phyloP scores from a whole-genome alignment of 257 asterid genomes.

The Schizonepeta tenuifolia region DNA sequence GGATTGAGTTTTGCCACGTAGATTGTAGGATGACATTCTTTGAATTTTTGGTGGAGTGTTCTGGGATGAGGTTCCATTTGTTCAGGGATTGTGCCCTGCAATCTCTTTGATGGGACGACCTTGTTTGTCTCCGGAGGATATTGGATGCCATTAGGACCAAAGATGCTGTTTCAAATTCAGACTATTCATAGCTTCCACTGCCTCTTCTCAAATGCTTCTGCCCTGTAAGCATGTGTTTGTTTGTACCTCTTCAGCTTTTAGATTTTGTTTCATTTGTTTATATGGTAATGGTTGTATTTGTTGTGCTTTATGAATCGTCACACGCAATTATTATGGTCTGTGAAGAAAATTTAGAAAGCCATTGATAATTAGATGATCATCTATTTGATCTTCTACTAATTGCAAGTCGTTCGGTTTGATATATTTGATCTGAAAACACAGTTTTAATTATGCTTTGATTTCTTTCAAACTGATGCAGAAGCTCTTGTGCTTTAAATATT shows the following conservation, averaged over 20 bases:
- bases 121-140: conserved; percentile 26
- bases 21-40: conserved; percentile 70
- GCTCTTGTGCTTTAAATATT: conserved; percentile 19
- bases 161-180: conserved; percentile 20
- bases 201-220: conserved; percentile 64
- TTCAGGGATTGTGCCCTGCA: conserved; percentile 34
- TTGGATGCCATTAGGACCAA: conserved; percentile 34
- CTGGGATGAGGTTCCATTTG: conserved; percentile 52
- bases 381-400: conserved; percentile 13
- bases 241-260: conserved; percentile 46
- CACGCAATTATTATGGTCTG: conserved; percentile 37
- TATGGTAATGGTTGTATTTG: conserved; percentile 55
- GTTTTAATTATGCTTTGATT: neutral
- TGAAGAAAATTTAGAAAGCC: conserved; percentile 31
- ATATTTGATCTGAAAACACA: conserved; percentile 21
- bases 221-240: conserved; percentile 66
- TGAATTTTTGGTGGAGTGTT: conserved; percentile 62
- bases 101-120: conserved; percentile 21
- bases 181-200: conserved; percentile 44
- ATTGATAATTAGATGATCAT: conserved; percentile 24
- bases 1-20: conserved; percentile 42
- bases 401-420: conserved; percentile 19
- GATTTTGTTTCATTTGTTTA: conserved; percentile 61
- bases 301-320: conserved; percentile 39
- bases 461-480: conserved; percentile 15